Percentiles rank a stretch among this genome's conserved stretches.
Conservation (phyloP, 208 protist species). For the Leishmania lainsoni region DNA sequence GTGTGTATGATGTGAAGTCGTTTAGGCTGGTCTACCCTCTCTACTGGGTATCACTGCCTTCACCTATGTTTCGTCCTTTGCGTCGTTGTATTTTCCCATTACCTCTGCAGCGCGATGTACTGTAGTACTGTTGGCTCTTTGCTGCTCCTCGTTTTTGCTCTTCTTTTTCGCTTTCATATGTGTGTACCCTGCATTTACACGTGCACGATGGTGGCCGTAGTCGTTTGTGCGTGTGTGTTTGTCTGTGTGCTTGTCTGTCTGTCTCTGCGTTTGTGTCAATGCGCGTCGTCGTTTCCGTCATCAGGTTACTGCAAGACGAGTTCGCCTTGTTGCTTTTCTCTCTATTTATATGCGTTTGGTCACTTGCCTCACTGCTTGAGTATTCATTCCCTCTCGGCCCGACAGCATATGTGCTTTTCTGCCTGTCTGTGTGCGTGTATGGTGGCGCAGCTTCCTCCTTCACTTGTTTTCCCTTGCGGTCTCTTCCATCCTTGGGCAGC, state of each 20-base stretch:
- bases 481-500: not conserved
- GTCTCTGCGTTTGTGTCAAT: too few species aligned
- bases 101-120: not conserved
- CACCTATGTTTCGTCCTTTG: too few species aligned
- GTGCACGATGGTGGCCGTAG: not conserved
- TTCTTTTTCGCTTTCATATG: conserved; percentile 30
- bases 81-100: not conserved
- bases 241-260: too few species aligned
- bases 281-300: not conserved
- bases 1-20: not conserved
- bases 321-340: not conserved
- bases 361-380: not conserved
- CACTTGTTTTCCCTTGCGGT: not conserved
- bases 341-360: not conserved
- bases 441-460: not conserved
- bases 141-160: not conserved
- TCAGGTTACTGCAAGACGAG: too few species aligned
- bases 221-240: not conserved
- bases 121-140: not conserved
- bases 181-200: not conserved
- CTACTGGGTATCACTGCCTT: too few species aligned
- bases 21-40: not conserved
- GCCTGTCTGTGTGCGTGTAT: not conserved
- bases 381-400: not conserved
- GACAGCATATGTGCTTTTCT: not conserved